A percentile compares a stretch with the other conserved stretches of the same genome.
Conservation (phyloP, 108 stramenopile species). For the Aurantiochytrium sp. region DNA sequence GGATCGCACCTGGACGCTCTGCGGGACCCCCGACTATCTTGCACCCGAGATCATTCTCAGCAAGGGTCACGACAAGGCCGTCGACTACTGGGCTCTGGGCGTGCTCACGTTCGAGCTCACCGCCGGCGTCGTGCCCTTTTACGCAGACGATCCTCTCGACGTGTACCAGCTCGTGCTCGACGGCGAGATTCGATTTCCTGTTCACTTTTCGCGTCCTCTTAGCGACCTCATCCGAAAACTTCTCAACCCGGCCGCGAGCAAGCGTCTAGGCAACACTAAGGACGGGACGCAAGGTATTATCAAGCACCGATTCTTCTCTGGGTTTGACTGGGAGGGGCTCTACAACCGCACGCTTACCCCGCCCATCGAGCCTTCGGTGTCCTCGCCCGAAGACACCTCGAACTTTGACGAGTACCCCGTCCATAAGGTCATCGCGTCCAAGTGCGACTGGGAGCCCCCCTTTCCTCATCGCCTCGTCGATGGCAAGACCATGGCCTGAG, state of each 20-base stretch:
- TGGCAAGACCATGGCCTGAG: not conserved
- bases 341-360: constrained; percentile 54
- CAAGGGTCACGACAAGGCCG: constrained; percentile 72
- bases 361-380: constrained; percentile 59
- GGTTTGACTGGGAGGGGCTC: constrained; percentile 72
- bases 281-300: constrained; percentile 70
- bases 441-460: constrained; percentile 1
- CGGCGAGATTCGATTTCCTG: constrained; percentile 53
- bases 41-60: constrained; percentile 69
- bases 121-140: constrained; percentile 67
- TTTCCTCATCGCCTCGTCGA: not conserved
- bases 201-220: constrained; percentile 56
- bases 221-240: constrained; percentile 71
- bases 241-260: constrained; percentile 66
- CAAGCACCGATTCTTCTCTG: constrained; percentile 76
- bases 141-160: constrained; percentile 63
- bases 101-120: constrained; percentile 64
- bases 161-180: constrained; percentile 64
- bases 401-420: constrained; percentile 54
- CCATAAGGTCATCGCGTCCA: constrained; percentile 10
- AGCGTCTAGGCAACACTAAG: constrained; percentile 70
- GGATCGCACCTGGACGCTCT: constrained; percentile 64
- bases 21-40: constrained; percentile 70
- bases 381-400: constrained; percentile 39
- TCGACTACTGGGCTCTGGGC: constrained; percentile 72